Percentiles rank a stretch among this genome's conserved stretches.
Conservation (phyloP, 2,329 filamentous ascomycete genomes). For the Pestalotiopsis sp. region DNA sequence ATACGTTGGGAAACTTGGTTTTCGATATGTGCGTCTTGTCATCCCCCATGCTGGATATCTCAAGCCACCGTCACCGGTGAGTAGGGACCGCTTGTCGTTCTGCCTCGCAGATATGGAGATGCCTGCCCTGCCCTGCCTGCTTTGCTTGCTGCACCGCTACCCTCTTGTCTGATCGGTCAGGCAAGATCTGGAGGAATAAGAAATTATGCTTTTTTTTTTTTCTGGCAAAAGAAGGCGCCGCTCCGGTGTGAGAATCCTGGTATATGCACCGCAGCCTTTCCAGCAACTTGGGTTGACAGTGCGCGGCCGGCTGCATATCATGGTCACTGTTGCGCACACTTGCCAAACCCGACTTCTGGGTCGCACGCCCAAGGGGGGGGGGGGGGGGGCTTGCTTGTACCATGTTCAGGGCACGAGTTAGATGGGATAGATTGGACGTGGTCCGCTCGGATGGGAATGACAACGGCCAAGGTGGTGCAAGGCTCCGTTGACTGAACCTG, state of each 20-base stretch:
- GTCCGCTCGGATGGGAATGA: not conserved
- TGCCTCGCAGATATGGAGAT: not conserved
- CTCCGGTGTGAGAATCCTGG: not conserved
- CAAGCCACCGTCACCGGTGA: not conserved
- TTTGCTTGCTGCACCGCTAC: not conserved
- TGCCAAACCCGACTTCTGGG: not conserved
- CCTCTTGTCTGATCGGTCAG: not conserved
- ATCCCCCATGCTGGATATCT: not conserved
- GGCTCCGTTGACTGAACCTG: too few relatives aligned
- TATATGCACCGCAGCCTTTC: slow-evolving; percentile 2
- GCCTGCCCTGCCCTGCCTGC: not conserved
- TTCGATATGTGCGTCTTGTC: not conserved
- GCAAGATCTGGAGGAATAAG: not conserved
- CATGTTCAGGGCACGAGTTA: not conserved
- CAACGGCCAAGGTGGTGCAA: not conserved
- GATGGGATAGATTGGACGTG: not conserved
- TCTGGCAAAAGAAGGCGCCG: not conserved
- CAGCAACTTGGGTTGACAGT: slow-evolving; percentile 10
- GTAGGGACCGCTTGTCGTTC: not conserved
- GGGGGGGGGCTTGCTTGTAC: too few relatives aligned
- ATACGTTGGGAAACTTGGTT: not conserved
- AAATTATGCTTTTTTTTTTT: not conserved
- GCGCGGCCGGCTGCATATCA: slow-evolving; percentile 1
- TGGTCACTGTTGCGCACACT: not conserved
- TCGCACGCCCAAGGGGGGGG: not conserved